Percentiles rank a stretch among this genome's conserved stretches.
phyloP scores from a whole-genome alignment of 2,329 filamentous ascomycete species.

The Paradendryphiella salina region DNA sequence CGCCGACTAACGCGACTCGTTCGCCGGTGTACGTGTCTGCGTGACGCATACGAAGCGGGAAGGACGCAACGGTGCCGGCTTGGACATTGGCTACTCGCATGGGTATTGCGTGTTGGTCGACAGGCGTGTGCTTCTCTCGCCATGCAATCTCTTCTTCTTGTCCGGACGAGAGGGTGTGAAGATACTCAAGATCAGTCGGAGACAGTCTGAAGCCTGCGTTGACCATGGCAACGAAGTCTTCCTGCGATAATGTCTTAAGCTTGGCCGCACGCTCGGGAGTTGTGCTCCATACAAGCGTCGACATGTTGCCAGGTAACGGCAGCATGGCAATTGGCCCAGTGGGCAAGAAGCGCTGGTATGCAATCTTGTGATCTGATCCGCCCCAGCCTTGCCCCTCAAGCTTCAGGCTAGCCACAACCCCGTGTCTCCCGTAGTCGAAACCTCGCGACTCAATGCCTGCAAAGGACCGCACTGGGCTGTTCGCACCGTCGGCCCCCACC shows the following conservation, averaged over 20 bases:
- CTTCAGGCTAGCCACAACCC: conserved; percentile 85
- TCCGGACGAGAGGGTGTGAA: conserved; percentile 64
- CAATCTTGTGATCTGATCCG: conserved; percentile 62
- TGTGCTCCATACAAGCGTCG: conserved; percentile 93
- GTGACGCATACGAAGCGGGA: conserved; percentile 88
- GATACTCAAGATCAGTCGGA: conserved; percentile 77
- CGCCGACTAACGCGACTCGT: conserved; percentile 87
- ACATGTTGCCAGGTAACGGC: conserved; percentile 79
- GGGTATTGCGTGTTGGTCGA: conserved; percentile 58
- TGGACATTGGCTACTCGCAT: conserved; percentile 72
- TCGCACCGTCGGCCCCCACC: conserved; percentile 91
- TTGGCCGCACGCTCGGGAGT: conserved; percentile 76
- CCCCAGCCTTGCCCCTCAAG: conserved; percentile 60
- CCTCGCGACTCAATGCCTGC: conserved; percentile 82
- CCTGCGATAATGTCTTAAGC: conserved; percentile 72
- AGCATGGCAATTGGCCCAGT: conserved; percentile 90
- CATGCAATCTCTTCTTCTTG: conserved; percentile 78
- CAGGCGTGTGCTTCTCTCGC: conserved; percentile 72
- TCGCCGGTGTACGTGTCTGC: conserved; percentile 92
- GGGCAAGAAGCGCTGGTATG: conserved; percentile 94
- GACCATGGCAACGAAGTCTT: conserved; percentile 82
- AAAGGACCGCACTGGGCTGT: conserved; percentile 88
- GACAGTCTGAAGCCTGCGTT: conserved; percentile 89
- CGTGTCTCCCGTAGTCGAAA: conserved; percentile 92
- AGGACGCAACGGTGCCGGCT: conserved; percentile 78